Percentiles rank a stretch among this genome's conserved stretches.
phyloP scores from a whole-genome alignment of 2,329 filamentous ascomycete genomes.

The Apiospora aurea region DNA sequence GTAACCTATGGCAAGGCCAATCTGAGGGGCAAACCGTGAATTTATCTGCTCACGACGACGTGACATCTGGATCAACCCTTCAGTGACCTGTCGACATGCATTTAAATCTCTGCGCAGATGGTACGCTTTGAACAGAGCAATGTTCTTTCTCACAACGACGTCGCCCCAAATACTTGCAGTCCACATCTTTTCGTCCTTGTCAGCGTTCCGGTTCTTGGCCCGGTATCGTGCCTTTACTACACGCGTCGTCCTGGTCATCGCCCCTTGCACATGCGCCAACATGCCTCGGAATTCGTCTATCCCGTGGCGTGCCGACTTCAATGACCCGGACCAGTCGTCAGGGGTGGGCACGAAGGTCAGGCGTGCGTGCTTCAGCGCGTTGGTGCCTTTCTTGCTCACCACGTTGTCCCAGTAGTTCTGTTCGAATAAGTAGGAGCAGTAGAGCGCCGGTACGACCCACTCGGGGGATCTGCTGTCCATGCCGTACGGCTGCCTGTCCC shows the following conservation, averaged over 20 bases:
- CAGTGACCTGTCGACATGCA: not conserved
- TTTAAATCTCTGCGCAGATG: not conserved
- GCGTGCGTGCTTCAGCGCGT: not conserved
- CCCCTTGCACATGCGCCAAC: not conserved
- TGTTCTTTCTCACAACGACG: not conserved
- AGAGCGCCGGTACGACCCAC: not conserved
- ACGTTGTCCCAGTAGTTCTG: not conserved
- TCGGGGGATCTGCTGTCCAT: not conserved
- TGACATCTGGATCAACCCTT: accelerated
- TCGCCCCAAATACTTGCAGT: not conserved
- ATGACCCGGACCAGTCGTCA: not conserved
- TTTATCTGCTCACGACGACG: not conserved
- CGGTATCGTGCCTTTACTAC: not conserved
- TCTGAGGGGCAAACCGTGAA: not conserved
- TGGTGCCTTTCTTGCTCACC: not conserved
- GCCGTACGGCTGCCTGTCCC: not conserved
- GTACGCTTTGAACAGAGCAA: not conserved
- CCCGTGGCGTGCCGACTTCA: not conserved
- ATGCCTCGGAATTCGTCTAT: not conserved
- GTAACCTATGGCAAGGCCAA: not conserved
- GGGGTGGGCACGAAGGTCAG: not conserved
- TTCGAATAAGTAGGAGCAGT: not conserved
- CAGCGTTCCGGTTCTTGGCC: not conserved
- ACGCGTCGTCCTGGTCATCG: not conserved
- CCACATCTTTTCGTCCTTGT: not conserved